These are phyloP conservation scores for Kodamaea nitidulidarum DNA, from an alignment of 805 yeast genomes.

Conservation along the genomic window DNA sequence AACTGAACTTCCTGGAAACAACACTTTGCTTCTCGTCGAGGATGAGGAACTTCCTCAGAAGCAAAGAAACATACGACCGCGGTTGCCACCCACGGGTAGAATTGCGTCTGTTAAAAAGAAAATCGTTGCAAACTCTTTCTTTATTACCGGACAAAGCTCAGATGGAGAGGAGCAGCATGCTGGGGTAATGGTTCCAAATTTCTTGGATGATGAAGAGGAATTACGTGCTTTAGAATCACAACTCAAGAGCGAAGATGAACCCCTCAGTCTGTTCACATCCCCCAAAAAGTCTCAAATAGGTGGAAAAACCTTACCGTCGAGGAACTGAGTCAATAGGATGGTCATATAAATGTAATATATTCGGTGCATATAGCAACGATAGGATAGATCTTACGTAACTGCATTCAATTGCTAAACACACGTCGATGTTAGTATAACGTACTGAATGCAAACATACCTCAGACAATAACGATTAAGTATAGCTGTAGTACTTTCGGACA, in stretches of 20 bases:
- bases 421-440: too few relatives aligned
- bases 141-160: slow-evolving; percentile 17
- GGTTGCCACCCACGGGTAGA: slow-evolving; percentile 89
- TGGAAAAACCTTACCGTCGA: slow-evolving; percentile 2
- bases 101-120: slow-evolving; percentile 68
- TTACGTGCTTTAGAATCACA: slow-evolving; percentile 6
- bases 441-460: too few relatives aligned
- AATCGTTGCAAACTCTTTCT: slow-evolving; percentile 48
- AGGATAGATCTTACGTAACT: too few relatives aligned
- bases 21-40: slow-evolving; percentile 48
- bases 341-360: background rate
- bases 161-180: background rate
- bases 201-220: slow-evolving; percentile 8
- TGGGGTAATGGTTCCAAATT: slow-evolving; percentile 1
- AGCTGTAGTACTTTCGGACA: too few relatives aligned
- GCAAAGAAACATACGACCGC: slow-evolving; percentile 67
- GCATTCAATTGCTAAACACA: too few relatives aligned
- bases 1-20: slow-evolving; percentile 38
- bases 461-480: too few relatives aligned
- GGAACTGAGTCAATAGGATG: background rate
- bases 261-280: slow-evolving; percentile 7
- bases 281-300: slow-evolving; percentile 6
- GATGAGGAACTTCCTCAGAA: slow-evolving; percentile 84
- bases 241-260: slow-evolving; percentile 7
- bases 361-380: too few relatives aligned